phyloP scores from a whole-genome alignment of 2,329 filamentous ascomycete genomes.

The Alternaria gansuensis region DNA sequence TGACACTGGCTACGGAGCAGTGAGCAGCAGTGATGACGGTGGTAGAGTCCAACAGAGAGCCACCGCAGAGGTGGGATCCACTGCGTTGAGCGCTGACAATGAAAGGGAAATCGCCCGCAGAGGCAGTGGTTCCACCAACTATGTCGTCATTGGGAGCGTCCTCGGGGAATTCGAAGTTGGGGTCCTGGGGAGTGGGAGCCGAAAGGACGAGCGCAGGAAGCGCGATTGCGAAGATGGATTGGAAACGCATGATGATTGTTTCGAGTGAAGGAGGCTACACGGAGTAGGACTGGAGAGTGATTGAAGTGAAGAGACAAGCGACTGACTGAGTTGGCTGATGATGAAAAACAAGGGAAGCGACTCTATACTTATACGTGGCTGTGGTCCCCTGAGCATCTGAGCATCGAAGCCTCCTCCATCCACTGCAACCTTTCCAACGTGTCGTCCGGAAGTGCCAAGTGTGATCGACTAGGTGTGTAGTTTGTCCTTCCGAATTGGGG shows the following conservation, averaged over 20 bases:
- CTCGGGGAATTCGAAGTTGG: conserved; percentile 17
- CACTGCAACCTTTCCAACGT: conserved; percentile 15
- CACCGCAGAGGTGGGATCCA: conserved; percentile 43
- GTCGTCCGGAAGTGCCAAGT: conserved; percentile 14
- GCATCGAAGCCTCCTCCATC: background rate
- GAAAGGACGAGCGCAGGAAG: conserved; percentile 33
- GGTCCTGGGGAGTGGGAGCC: conserved; percentile 37
- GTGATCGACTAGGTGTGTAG: conserved; percentile 16
- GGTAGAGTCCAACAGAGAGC: conserved; percentile 38
- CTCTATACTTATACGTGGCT: conserved; percentile 23
- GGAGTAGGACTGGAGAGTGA: conserved; percentile 11
- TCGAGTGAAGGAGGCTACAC: conserved; percentile 12
- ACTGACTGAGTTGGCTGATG: conserved; percentile 24
- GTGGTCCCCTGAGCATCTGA: conserved; percentile 1
- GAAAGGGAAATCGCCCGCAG: conserved; percentile 41
- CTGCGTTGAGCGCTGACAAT: conserved; percentile 36
- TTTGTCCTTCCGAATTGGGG: conserved; percentile 21
- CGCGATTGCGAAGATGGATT: conserved; percentile 35
- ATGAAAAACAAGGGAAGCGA: conserved; percentile 3
- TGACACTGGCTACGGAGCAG: conserved; percentile 32
- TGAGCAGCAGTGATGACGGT: conserved; percentile 45
- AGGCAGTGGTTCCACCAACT: conserved; percentile 39
- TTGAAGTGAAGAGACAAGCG: conserved; percentile 23
- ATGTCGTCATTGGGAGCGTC: conserved; percentile 25
- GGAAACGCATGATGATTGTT: conserved; percentile 35